Conservation (phyloP, 768 basidiomycete genomes). For the Clathrus columnatus region DNA sequence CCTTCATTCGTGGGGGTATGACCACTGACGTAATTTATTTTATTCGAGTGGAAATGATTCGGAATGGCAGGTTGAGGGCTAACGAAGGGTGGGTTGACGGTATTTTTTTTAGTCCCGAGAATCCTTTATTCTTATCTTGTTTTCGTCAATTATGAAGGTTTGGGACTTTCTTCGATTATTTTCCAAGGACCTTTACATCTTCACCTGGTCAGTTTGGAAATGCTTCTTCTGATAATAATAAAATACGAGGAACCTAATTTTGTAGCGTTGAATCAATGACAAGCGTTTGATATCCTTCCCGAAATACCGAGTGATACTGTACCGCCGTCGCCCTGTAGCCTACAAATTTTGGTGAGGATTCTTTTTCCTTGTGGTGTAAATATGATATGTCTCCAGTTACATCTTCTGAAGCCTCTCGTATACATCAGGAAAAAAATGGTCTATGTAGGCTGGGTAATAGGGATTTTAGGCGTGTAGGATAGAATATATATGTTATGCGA, state of each 20-base stretch:
- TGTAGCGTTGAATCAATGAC: not conserved
- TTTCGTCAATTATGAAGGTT: not conserved
- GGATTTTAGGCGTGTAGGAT: too few relatives aligned
- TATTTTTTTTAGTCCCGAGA: not conserved
- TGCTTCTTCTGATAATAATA: not conserved
- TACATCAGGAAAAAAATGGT: too few relatives aligned
- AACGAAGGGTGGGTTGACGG: constrained; percentile 7
- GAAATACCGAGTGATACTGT: not conserved
- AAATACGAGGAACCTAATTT: not conserved
- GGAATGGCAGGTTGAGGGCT: constrained; percentile 23
- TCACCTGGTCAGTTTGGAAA: not conserved
- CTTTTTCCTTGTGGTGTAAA: not conserved
- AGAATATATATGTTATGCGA: too few relatives aligned
- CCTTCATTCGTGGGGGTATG: constrained; percentile 22
- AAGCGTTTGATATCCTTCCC: not conserved
- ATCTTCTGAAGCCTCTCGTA: not conserved
- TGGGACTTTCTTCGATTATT: constrained; percentile 6
- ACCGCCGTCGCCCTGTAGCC: not conserved
- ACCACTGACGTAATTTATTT: constrained; percentile 27
- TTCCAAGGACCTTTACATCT: constrained; percentile 7
- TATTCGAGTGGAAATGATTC: constrained; percentile 29
- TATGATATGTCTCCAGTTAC: too few relatives aligned
- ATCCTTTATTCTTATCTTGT: not conserved
- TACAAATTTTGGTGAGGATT: constrained; percentile 3
- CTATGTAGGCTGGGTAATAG: too few relatives aligned